Percentiles rank a stretch among this genome's conserved stretches.
phyloP scores from a whole-genome alignment of 345 rosid genomes.

The Lepidium didymum region DNA sequence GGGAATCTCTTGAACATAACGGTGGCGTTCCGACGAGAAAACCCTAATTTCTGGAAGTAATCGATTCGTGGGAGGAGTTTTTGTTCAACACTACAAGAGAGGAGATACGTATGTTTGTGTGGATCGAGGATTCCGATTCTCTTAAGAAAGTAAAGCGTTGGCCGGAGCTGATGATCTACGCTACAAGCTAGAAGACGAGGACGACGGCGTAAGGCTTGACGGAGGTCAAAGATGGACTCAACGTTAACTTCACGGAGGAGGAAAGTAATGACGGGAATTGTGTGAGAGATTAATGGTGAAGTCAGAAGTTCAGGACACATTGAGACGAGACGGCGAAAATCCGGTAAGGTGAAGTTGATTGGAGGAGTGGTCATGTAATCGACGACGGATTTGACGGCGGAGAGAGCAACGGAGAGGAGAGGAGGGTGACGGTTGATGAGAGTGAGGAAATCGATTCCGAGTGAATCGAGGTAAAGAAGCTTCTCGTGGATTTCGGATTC shows the following conservation, averaged over 20 bases:
- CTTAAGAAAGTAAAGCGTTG: constrained; percentile 74
- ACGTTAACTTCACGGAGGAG: constrained; percentile 82
- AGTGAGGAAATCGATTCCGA: constrained; percentile 68
- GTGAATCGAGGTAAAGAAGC: constrained; percentile 67
- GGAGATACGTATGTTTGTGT: constrained; percentile 54
- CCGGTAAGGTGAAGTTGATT: constrained; percentile 44
- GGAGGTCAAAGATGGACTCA: constrained; percentile 37
- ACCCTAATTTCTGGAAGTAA: constrained; percentile 59
- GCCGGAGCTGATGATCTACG: constrained; percentile 56
- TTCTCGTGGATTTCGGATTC: constrained; percentile 54
- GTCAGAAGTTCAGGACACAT: constrained; percentile 73
- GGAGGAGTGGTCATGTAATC: constrained; percentile 46
- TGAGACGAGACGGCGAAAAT: constrained; percentile 58
- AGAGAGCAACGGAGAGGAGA: constrained; percentile 43
- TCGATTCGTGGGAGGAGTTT: constrained; percentile 64
- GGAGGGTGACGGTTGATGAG: constrained; percentile 47
- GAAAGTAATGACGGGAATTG: constrained; percentile 71
- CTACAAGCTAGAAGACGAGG: constrained; percentile 70
- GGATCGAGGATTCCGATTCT: constrained; percentile 67
- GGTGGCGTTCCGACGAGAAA: constrained; percentile 43
- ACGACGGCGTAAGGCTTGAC: constrained; percentile 58
- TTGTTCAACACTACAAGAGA: constrained; percentile 75
- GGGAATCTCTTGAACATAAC: constrained; percentile 76
- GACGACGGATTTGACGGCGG: constrained; percentile 50
- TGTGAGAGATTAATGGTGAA: constrained; percentile 29